phyloP scores from a whole-genome alignment of 352 stramenopile species.

The Pythium inflatum region DNA sequence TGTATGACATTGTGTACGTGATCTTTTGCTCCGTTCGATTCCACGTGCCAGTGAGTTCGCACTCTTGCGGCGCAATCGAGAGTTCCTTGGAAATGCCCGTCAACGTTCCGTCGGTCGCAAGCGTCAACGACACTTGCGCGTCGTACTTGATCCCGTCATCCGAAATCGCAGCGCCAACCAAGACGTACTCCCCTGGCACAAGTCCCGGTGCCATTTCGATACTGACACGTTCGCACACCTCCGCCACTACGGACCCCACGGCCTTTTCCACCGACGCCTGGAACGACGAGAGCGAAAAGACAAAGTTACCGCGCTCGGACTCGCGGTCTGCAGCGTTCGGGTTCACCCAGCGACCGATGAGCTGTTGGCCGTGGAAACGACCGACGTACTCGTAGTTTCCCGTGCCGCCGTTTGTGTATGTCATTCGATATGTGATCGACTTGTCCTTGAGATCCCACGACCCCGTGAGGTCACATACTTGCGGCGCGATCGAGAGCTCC shows the following conservation, averaged over 20 bases:
- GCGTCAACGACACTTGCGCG: background rate
- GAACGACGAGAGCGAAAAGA: background rate
- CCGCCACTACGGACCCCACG: too few relatives aligned
- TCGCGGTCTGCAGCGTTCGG: background rate
- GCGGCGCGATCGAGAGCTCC: conserved; percentile 19
- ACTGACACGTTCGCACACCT: too few relatives aligned
- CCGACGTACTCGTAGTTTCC: conserved; percentile 16
- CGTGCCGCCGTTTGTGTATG: conserved; percentile 6
- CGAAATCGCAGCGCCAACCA: background rate
- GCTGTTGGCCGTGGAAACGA: background rate
- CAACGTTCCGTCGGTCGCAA: conserved; percentile 1
- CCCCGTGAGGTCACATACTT: conserved; percentile 16
- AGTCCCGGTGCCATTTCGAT: too few relatives aligned
- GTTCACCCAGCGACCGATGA: conserved; percentile 15
- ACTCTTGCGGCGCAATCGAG: conserved; percentile 10
- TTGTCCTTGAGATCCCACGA: background rate
- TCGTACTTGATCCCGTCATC: conserved; percentile 10
- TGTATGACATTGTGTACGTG: background rate
- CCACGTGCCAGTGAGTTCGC: conserved; percentile 5
- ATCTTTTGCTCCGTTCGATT: background rate
- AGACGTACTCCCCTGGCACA: conserved; percentile 7
- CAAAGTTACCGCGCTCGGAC: conserved; percentile 9
- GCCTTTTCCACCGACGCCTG: background rate
- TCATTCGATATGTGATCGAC: conserved; percentile 4
- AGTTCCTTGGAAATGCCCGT: conserved; percentile 3